Percentiles rank a stretch among this genome's conserved stretches.
These are phyloP conservation scores for Lipomyces sp. DNA, from an alignment of 805 yeast genomes.

Conservation along the genomic window DNA sequence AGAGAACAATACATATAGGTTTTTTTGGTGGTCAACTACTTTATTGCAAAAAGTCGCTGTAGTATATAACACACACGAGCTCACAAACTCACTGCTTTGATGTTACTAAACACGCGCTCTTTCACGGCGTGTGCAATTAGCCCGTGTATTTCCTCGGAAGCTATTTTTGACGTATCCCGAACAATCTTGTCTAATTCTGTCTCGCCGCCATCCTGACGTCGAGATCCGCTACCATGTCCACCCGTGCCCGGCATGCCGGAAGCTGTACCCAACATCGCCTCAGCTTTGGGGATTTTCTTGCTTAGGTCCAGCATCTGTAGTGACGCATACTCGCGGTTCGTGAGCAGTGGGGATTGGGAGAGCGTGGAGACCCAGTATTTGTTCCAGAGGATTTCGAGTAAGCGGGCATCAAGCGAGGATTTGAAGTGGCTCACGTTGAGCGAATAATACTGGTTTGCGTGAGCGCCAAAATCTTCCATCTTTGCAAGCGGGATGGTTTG, in stretches of 20 bases:
- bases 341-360: constrained; percentile 34
- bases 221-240: neutral
- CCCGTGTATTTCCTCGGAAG: constrained; percentile 33
- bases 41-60: too few relatives aligned
- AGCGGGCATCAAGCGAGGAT: constrained; percentile 48
- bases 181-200: constrained; percentile 23
- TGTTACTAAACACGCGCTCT: constrained; percentile 25
- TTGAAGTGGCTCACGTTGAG: constrained; percentile 60
- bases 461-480: constrained; percentile 64
- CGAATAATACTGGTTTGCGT: constrained; percentile 65
- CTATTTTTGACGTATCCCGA: constrained; percentile 27
- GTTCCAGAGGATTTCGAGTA: constrained; percentile 46
- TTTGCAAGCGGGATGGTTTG: constrained; percentile 49
- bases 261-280: too few relatives aligned
- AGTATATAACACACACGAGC: too few relatives aligned
- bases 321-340: constrained; percentile 33
- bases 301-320: constrained; percentile 35
- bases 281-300: constrained; percentile 29
- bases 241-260: too few relatives aligned
- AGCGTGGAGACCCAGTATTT: constrained; percentile 49
- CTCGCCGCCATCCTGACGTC: constrained; percentile 11
- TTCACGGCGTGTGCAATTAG: constrained; percentile 31
- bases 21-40: too few relatives aligned
- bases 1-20: too few relatives aligned
- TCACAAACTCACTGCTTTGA: constrained; percentile 3